Evolutionary conservation across 805 yeast genomes (phyloP).

Genomic region (Metschnikowia cerradonensis): DNA sequence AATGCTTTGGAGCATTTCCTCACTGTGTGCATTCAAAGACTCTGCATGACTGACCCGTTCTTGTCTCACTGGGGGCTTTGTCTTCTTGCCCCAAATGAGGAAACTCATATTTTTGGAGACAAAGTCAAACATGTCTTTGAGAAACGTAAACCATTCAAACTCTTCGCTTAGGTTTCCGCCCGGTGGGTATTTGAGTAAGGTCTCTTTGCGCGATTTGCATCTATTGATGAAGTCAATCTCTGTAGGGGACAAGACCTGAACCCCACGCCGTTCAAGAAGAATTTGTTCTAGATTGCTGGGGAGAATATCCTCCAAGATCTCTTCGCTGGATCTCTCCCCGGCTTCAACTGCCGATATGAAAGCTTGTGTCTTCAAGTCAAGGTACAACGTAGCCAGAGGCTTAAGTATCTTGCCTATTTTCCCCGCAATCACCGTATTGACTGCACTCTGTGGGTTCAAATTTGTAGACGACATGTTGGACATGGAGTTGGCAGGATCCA

Average conservation of each 20-base stretch:
- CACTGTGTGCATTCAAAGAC: constrained; percentile 16
- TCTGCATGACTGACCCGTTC: neutral
- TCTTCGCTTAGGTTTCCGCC: constrained; percentile 57
- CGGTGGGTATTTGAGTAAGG: constrained; percentile 44
- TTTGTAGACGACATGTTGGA: constrained; percentile 31
- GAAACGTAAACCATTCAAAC: constrained; percentile 83
- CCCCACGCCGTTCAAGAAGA: constrained; percentile 35
- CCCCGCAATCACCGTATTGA: constrained; percentile 34
- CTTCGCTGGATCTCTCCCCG: constrained; percentile 55
- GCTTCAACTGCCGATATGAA: constrained; percentile 82
- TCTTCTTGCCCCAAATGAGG: constrained; percentile 64
- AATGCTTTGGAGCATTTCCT: constrained; percentile 11
- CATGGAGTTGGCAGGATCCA: constrained; percentile 46
- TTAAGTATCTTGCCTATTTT: constrained; percentile 61
- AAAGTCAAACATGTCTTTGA: constrained; percentile 75
- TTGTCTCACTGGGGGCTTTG: constrained; percentile 15
- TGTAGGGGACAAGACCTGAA: constrained; percentile 55
- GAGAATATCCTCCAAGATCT: constrained; percentile 70
- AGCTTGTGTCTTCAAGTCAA: constrained; percentile 93
- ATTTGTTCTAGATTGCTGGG: constrained; percentile 59
- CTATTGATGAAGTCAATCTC: constrained; percentile 76
- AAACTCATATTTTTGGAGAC: constrained; percentile 70
- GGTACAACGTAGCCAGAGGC: constrained; percentile 71
- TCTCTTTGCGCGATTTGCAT: constrained; percentile 67
- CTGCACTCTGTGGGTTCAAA: constrained; percentile 32